Evolutionary conservation across 2,329 filamentous ascomycete species (phyloP).

Genomic region (Xylariomycetidae sp.): DNA sequence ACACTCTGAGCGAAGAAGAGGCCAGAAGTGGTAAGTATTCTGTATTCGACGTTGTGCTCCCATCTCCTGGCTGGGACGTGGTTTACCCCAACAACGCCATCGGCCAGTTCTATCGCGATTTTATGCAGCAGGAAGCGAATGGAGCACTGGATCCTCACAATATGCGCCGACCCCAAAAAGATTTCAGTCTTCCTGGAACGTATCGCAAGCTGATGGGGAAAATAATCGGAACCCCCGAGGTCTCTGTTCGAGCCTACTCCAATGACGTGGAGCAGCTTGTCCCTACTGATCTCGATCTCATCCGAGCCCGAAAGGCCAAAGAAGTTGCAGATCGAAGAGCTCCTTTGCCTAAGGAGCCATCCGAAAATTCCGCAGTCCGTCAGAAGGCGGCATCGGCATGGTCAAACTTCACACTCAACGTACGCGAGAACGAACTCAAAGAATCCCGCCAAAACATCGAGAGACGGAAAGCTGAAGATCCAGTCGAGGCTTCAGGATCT

Average conservation of each 20-base stretch:
- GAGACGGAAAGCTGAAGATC: conserved; percentile 22
- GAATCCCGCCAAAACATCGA: conserved; percentile 20
- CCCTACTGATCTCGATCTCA: conserved; percentile 74
- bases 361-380: conserved; percentile 18
- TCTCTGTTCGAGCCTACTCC: conserved; percentile 65
- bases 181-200: conserved; percentile 81
- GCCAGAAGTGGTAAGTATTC: conserved; percentile 69
- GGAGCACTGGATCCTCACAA: conserved; percentile 75
- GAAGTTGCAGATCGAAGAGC: conserved; percentile 14
- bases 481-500: conserved; percentile 11
- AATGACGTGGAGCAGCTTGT: conserved; percentile 79
- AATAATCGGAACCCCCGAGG: conserved; percentile 60
- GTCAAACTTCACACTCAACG: conserved; percentile 20
- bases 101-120: conserved; percentile 75
- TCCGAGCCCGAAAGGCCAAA: conserved; percentile 41
- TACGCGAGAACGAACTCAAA: conserved; percentile 18
- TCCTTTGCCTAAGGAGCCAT: too few species aligned
- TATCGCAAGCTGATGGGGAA: conserved; percentile 81
- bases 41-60: conserved; percentile 86
- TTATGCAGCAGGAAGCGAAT: conserved; percentile 78
- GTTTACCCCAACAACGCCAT: conserved; percentile 80
- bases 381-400: conserved; percentile 15
- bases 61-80: conserved; percentile 87
- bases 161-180: conserved; percentile 82
- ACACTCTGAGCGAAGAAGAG: conserved; percentile 72